Percentiles rank a stretch among this genome's conserved stretches.
phyloP scores from a whole-genome alignment of 176 grass and related monocot species.

The Echinochloa phyllopogon region DNA sequence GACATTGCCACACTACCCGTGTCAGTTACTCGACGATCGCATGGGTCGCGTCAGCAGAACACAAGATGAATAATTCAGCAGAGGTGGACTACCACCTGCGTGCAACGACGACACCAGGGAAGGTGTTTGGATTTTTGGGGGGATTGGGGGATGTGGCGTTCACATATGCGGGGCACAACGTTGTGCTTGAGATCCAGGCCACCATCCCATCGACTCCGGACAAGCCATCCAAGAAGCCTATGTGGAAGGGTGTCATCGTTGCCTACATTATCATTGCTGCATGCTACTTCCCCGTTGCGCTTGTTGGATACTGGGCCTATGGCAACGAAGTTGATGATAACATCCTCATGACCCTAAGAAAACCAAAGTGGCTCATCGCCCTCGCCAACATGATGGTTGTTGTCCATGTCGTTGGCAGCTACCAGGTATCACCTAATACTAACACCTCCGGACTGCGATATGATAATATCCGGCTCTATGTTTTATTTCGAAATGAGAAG shows the following conservation, averaged over 20 bases:
- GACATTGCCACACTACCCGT: not conserved
- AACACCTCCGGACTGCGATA: too few species aligned
- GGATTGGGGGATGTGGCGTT: conserved; percentile 72
- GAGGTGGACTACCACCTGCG: conserved; percentile 53
- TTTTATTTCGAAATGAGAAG: too few species aligned
- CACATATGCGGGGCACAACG: conserved; percentile 83
- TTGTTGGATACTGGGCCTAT: conserved; percentile 78
- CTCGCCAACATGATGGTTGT: conserved; percentile 91
- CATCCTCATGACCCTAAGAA: conserved; percentile 63
- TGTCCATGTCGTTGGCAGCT: conserved; percentile 72
- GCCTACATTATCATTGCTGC: conserved; percentile 81
- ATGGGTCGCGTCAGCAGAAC: conserved; percentile 58
- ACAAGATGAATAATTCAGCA: conserved; percentile 31
- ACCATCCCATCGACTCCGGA: conserved; percentile 82
- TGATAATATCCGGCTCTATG: too few species aligned
- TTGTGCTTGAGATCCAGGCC: conserved; percentile 93
- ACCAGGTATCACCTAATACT: not conserved
- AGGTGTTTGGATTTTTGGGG: conserved; percentile 68
- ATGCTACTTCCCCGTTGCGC: conserved; percentile 83
- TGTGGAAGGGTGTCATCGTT: conserved; percentile 92
- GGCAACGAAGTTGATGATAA: conserved; percentile 62
- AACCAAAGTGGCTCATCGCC: conserved; percentile 83
- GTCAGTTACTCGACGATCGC: conserved; percentile 81
- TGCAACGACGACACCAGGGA: conserved; percentile 46
- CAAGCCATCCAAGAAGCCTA: conserved; percentile 88